Base-by-base conservation (phyloP, 495 filamentous ascomycete genomes). In the Trichoderma virens region DNA sequence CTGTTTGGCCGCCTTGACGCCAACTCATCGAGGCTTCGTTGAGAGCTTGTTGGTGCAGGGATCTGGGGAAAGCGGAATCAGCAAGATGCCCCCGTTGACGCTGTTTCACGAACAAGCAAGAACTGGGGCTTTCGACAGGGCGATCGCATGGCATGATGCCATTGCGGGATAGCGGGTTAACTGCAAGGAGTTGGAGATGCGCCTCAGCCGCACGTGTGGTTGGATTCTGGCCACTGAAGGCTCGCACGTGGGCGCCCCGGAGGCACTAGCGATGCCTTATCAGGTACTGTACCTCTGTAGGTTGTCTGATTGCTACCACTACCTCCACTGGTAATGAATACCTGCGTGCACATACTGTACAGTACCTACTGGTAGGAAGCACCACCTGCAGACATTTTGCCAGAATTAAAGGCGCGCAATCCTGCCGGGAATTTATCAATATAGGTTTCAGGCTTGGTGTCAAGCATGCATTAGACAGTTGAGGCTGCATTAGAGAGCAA, bases 361-460 rank as follows among this genome's bases (percentile, higher is more conserved):
- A n/a, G n/a, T n/a, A n/a, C n/a, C n/a, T 13, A 3, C 3, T 41
- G 18, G 4, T 11, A 41, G 0, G 38, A 41, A 16, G 38, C 2
- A 18, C 38, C 38, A 16, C 38, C 38, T 11, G n/a, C 5, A 18
- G 3, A 16, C 38, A 41, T 41, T 18, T 41, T 41, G 38, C 13
- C 38, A 41, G 18, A 11, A 41, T 41, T 41, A 41, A 41, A 41
- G 38, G 38, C 38, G 18, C 38, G 18, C 9, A 41, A 41, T 41
- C 9, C 11, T 18, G 18, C 38, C 38, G 38, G 38, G 18, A 3
- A 16, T 18, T 41, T 41, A 41, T 41, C 38, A 41, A 18, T 41
- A 41, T 16, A 41, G 62, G 39, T 51, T 31, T 39, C 62, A 63
- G 62, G n/a, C n/a, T 63, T 39, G 62, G 20, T 32, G 39, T 18